phyloP scores from a whole-genome alignment of 306 rosid species.

The Fragaria iinumae region DNA sequence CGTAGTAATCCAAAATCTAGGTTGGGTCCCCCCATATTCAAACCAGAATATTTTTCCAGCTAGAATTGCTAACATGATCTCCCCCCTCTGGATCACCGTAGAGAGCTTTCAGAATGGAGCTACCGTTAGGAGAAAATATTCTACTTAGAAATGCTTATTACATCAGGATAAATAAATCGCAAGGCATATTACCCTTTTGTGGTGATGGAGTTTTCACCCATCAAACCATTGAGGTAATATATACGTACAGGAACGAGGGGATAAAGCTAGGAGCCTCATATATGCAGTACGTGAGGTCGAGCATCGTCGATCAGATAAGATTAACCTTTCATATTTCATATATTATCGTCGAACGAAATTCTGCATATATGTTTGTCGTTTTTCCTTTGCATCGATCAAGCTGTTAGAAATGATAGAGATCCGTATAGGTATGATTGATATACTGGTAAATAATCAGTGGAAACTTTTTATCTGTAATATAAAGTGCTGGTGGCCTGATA shows the following conservation, averaged over 20 bases:
- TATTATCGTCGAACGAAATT: background rate
- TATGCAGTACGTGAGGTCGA: background rate
- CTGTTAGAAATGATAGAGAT: background rate
- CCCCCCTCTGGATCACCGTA: background rate
- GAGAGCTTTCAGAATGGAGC: background rate
- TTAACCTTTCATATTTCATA: background rate
- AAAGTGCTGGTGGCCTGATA: slow-evolving; percentile 13
- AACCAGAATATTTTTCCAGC: slow-evolving; percentile 25
- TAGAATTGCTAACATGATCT: background rate
- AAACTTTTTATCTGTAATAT: background rate
- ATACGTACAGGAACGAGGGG: background rate
- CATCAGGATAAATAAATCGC: background rate
- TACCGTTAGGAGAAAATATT: background rate
- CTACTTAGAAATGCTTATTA: background rate
- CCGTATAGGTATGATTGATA: background rate
- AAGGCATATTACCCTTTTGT: background rate
- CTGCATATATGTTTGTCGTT: background rate
- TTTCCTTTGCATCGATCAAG: background rate
- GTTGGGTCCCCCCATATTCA: slow-evolving; percentile 31
- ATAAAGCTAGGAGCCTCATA: background rate
- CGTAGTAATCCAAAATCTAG: slow-evolving; percentile 34
- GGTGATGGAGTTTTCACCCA: background rate
- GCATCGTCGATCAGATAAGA: background rate
- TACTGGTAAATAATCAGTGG: background rate
- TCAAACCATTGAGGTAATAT: background rate